A percentile compares a stretch with the other conserved stretches of the same genome.
Conservation (phyloP, 2,329 filamentous ascomycete genomes). For the Penicillium glabrum region DNA sequence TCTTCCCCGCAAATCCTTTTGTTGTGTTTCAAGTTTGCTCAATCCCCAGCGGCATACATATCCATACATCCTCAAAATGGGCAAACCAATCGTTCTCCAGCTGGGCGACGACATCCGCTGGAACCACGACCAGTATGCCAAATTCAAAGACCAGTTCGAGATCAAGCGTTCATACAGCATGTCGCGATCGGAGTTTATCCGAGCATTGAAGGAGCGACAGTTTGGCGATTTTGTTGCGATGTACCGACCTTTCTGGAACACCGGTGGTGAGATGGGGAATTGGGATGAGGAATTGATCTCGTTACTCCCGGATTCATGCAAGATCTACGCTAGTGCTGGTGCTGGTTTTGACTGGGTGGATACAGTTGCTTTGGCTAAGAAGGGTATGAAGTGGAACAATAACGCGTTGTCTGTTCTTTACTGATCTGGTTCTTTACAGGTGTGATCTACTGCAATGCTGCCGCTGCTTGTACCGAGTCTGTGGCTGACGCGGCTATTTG, state of each 20-base stretch:
- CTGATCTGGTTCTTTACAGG: constrained; percentile 14
- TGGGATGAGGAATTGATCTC: constrained; percentile 62
- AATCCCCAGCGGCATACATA: neutral
- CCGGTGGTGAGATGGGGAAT: constrained; percentile 64
- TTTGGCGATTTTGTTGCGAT: constrained; percentile 47
- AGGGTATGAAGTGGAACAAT: constrained; percentile 44
- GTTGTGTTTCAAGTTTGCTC: too few species aligned
- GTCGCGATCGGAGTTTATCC: constrained; percentile 41
- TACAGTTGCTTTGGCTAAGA: constrained; percentile 59
- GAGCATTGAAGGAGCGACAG: constrained; percentile 41
- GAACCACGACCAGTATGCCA: constrained; percentile 45
- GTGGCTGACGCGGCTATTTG: constrained; percentile 71
- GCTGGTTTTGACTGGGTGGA: constrained; percentile 66
- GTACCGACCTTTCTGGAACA: constrained; percentile 64
- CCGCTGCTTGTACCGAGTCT: constrained; percentile 68
- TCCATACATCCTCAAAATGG: constrained; percentile 15
- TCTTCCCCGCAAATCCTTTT: neutral
- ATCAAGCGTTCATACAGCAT: constrained; percentile 37
- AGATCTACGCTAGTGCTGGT: constrained; percentile 60
- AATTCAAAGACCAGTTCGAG: constrained; percentile 42
- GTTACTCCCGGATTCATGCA: constrained; percentile 53
- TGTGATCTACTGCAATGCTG: constrained; percentile 66
- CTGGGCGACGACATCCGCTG: constrained; percentile 51
- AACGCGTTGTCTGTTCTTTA: neutral
- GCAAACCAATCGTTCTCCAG: constrained; percentile 42